Conservation (phyloP, 2,329 filamentous ascomycete genomes). For the Pseudogymnoascus sp. region DNA sequence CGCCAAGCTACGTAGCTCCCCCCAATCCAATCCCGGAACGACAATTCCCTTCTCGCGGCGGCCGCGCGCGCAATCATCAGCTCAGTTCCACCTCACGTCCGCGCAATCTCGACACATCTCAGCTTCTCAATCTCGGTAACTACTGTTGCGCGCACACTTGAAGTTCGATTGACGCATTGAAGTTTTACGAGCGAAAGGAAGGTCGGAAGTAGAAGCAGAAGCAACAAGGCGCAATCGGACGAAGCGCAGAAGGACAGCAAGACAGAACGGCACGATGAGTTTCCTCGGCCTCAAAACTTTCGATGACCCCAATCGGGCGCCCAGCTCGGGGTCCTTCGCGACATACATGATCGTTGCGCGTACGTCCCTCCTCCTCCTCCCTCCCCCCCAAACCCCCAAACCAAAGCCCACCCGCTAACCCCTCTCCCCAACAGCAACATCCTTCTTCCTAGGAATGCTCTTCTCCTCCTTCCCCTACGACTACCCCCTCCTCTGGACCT, state of each 20-base stretch:
- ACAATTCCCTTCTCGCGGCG: neutral
- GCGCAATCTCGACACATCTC: neutral
- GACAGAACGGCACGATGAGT: neutral
- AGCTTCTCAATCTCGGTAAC: no score
- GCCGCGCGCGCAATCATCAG: neutral
- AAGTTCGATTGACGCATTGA: no score
- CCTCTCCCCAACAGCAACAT: slow-evolving; percentile 54
- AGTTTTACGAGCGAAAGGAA: no score
- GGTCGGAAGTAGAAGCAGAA: no score
- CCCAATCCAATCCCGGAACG: neutral
- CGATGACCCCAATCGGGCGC: slow-evolving; percentile 43
- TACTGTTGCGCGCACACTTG: no score
- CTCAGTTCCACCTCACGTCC: neutral
- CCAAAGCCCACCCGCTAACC: slow-evolving; percentile 40
- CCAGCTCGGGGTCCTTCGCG: slow-evolving; percentile 68
- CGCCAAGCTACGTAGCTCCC: neutral
- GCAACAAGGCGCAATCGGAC: no score
- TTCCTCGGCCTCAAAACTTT: neutral
- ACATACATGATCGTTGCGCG: slow-evolving; percentile 95
- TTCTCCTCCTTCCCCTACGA: slow-evolving; percentile 97
- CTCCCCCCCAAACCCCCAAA: slow-evolving; percentile 1
- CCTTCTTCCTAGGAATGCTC: slow-evolving; percentile 96
- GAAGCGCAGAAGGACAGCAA: no score
- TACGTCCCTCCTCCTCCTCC: slow-evolving; percentile 40
- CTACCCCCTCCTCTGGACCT: slow-evolving; percentile 78